Percentiles rank a stretch among this genome's conserved stretches.
Conservation (phyloP, 2,329 filamentous ascomycete genomes). For the Monosporascus cannonballus region DNA sequence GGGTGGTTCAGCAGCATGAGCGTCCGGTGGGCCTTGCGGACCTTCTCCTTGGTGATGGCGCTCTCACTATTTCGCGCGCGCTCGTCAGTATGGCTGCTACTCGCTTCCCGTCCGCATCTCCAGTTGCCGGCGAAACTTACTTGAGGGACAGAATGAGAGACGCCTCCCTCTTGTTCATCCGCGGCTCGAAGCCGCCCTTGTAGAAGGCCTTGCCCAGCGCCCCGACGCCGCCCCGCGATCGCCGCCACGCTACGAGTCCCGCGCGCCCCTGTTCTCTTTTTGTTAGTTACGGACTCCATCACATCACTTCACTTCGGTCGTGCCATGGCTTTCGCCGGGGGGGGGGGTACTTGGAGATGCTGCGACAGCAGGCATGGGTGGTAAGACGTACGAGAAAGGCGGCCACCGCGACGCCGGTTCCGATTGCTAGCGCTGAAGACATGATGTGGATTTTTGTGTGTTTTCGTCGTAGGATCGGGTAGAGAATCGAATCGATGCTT, state of each 20-base stretch:
- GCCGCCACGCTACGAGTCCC: slow-evolving; percentile 80
- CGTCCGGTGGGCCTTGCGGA: slow-evolving; percentile 90
- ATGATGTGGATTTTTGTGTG: slow-evolving; percentile 30
- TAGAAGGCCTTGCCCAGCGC: slow-evolving; percentile 88
- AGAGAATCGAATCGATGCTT: too few species aligned
- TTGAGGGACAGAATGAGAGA: slow-evolving; percentile 83
- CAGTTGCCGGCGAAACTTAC: slow-evolving; percentile 41
- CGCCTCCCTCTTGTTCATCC: slow-evolving; percentile 91
- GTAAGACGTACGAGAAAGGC: slow-evolving; percentile 40
- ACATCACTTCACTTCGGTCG: slow-evolving; percentile 2
- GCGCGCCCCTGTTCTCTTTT: slow-evolving; percentile 70
- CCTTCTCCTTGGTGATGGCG: slow-evolving; percentile 80
- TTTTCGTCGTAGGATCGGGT: too few species aligned
- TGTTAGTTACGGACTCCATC: slow-evolving; percentile 9
- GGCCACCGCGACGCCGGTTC: slow-evolving; percentile 43
- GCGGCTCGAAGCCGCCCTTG: slow-evolving; percentile 95
- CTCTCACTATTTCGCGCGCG: slow-evolving; percentile 58
- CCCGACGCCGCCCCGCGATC: slow-evolving; percentile 71
- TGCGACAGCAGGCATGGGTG: too few species aligned
- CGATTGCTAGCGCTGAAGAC: slow-evolving; percentile 48
- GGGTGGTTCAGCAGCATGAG: slow-evolving; percentile 98
- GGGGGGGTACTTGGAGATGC: background rate
- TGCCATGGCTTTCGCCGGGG: background rate
- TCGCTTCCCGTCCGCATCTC: slow-evolving; percentile 2
- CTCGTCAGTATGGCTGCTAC: background rate